Evolutionary conservation across 2,329 filamentous ascomycete genomes (phyloP), one percentile per base, ranked within the genome.

Genomic region (Chrysoporthe cubensis): DNA sequence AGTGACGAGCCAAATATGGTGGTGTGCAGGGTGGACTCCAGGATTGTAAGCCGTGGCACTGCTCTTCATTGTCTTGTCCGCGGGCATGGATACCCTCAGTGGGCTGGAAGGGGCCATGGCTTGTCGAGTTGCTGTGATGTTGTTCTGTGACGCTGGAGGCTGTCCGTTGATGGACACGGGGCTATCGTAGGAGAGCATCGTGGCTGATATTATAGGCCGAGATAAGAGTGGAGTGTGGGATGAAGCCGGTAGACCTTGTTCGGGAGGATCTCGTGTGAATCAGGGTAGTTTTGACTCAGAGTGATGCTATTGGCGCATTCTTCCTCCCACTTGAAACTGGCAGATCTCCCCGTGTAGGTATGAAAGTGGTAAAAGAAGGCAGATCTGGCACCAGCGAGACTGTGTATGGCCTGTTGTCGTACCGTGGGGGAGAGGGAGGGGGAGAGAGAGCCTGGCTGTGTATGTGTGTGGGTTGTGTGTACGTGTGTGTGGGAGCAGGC

Each of bases 1-100:
- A 1, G 91, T 93, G 63, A 94, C 88, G 68, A 94, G 84, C 90
- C 91, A 94, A 76, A 94, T 93, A 78, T 94, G 91, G 74, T 90
- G 88, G 67, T 82, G 77, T 66, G 78, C 77, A 65, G 76, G 73
- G 37, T 70, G 68, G 3, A 64, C 21, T 42, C 71, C 43, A 56
- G 74, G 72, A 40, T 74, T 71, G 57, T 73, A 74, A 43, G 67
- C 69, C 63, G 75, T 71, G 40, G 74, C 71, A 66, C 76, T 76
- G 68, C 72, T 77, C 62, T 76, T 70, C 40, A 76, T 71, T 60
- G 72, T 73, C 58, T 74, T 74, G 64, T 76, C 74, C 59, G 76
- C 72, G 32, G 72, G 43, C 34, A 72, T 72, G 69, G 71, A 58
- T 21, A 65, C 67, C 21, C 73, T 72, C 18, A 71, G 57, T 37